A percentile compares a stretch with the other conserved stretches of the same genome.
These are phyloP conservation scores for Globisporangium acanthophoron DNA, from an alignment of 352 stramenopile species.

Conservation along the genomic window DNA sequence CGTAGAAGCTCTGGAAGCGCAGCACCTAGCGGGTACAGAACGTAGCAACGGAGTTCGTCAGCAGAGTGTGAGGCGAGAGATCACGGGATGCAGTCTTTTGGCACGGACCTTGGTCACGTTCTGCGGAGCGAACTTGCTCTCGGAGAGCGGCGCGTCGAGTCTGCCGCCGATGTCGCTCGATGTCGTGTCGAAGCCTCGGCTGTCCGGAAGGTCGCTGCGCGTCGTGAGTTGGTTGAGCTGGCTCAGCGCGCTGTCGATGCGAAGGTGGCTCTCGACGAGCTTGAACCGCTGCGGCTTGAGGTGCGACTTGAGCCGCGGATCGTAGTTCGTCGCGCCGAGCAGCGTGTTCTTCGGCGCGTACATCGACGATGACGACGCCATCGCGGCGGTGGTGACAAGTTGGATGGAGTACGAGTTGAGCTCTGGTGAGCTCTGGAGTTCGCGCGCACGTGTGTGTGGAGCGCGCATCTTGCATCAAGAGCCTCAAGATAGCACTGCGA, in stretches of 20 bases:
- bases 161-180: slow-evolving; percentile 61
- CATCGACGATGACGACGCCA: slow-evolving; percentile 42
- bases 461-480: too few relatives aligned
- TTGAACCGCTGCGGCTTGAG: slow-evolving; percentile 82
- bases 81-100: too few relatives aligned
- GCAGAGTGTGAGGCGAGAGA: neutral
- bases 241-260: slow-evolving; percentile 56
- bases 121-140: slow-evolving; percentile 80
- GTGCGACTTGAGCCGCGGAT: slow-evolving; percentile 56
- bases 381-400: slow-evolving; percentile 7
- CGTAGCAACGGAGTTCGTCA: neutral
- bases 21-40: slow-evolving; percentile 27
- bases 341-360: slow-evolving; percentile 64
- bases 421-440: neutral
- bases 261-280: slow-evolving; percentile 47
- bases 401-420: neutral
- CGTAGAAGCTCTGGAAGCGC: slow-evolving; percentile 84
- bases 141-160: slow-evolving; percentile 20
- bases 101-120: slow-evolving; percentile 52
- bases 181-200: slow-evolving; percentile 51
- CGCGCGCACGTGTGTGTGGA: too few relatives aligned
- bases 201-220: slow-evolving; percentile 47
- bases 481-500: too few relatives aligned
- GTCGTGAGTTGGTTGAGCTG: slow-evolving; percentile 59
- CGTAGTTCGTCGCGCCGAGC: slow-evolving; percentile 67